Conservation (phyloP, 2,329 filamentous ascomycete genomes). For the Monilinia polystroma region DNA sequence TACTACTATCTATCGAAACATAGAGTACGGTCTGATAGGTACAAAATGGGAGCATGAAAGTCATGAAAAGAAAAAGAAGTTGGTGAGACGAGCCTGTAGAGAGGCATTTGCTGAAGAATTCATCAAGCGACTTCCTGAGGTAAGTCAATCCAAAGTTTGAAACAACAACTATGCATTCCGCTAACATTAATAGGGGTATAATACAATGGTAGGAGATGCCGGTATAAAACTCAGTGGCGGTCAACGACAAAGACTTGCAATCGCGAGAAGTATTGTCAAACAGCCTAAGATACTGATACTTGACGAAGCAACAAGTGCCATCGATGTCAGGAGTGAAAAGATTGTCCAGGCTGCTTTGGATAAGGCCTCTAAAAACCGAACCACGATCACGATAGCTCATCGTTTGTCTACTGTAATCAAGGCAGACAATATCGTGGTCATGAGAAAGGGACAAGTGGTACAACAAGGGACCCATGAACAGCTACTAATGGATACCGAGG, state of each 20-base stretch:
- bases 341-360: slow-evolving; percentile 84
- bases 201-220: slow-evolving; percentile 70
- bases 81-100: slow-evolving; percentile 47
- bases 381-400: slow-evolving; percentile 90
- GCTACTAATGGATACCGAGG: slow-evolving; percentile 56
- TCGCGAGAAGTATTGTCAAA: slow-evolving; percentile 57
- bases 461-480: slow-evolving; percentile 74
- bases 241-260: slow-evolving; percentile 71
- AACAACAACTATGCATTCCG: not conserved
- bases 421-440: slow-evolving; percentile 79
- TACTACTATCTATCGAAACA: slow-evolving; percentile 44
- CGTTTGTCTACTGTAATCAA: slow-evolving; percentile 88
- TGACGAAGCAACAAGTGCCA: slow-evolving; percentile 60
- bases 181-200: slow-evolving; percentile 53
- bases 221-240: slow-evolving; percentile 79
- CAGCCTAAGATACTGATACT: slow-evolving; percentile 58
- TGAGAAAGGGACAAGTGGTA: slow-evolving; percentile 70
- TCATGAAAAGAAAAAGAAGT: slow-evolving; percentile 25
- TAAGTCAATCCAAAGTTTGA: not conserved
- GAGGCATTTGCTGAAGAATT: slow-evolving; percentile 59
- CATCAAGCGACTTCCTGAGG: slow-evolving; percentile 51
- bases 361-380: slow-evolving; percentile 78
- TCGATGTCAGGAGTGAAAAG: slow-evolving; percentile 87
- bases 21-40: slow-evolving; percentile 31
- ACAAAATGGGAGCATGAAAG: slow-evolving; percentile 28